Percentiles rank a stretch among this genome's conserved stretches.
Conservation (phyloP, 805 yeast genomes). For the Lipomyces anomalus region DNA sequence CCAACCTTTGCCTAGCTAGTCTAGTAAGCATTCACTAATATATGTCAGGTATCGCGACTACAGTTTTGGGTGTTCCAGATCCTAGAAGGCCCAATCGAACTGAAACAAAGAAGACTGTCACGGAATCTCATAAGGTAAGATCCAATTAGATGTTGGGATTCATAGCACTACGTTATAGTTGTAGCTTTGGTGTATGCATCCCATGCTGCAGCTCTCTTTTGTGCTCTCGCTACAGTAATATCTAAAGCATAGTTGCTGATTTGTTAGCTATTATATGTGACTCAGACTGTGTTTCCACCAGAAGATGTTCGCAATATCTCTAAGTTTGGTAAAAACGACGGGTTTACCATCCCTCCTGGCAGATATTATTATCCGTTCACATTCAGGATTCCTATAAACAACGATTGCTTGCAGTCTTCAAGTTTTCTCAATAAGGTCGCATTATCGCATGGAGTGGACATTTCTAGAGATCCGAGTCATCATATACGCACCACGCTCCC, state of each 20-base stretch:
- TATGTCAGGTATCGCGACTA: constrained; percentile 23
- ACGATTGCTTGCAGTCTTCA: constrained; percentile 13
- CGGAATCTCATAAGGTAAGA: constrained; percentile 25
- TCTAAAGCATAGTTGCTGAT: neutral
- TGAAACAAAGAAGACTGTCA: constrained; percentile 21
- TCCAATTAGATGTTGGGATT: too few relatives aligned
- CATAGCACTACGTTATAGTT: too few relatives aligned
- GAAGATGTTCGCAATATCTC: constrained; percentile 20
- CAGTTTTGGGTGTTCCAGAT: constrained; percentile 26
- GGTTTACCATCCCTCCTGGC: constrained; percentile 35
- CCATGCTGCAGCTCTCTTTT: neutral
- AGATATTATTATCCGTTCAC: constrained; percentile 33
- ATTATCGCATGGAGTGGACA: constrained; percentile 16
- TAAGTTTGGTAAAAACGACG: constrained; percentile 21
- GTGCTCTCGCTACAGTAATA: neutral
- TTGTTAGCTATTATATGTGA: constrained; percentile 30
- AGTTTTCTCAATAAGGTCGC: constrained; percentile 7
- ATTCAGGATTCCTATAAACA: constrained; percentile 33
- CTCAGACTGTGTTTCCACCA: constrained; percentile 36
- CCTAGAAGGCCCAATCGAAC: too few relatives aligned
- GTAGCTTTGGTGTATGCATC: neutral
- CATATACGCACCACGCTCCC: constrained; percentile 29
- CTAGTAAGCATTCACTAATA: neutral
- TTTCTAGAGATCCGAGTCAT: constrained; percentile 9
- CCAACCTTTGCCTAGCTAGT: neutral